Percentiles rank a stretch among this genome's conserved stretches.
phyloP scores from a whole-genome alignment of 495 filamentous ascomycete species.

The Penicillium malachiteum region DNA sequence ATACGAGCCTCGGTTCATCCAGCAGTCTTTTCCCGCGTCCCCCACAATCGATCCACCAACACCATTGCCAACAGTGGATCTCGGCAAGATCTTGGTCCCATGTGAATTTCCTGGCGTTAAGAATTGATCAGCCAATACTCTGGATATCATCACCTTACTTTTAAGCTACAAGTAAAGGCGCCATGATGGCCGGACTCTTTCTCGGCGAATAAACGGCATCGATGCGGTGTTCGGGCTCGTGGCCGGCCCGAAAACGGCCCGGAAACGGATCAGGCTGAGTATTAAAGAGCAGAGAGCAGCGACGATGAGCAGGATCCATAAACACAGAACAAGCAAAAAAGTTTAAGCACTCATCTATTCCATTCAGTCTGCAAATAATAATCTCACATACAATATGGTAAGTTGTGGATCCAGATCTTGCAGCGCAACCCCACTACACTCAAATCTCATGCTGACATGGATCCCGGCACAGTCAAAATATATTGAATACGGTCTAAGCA shows the following conservation, averaged over 20 bases:
- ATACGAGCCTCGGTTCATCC: slow-evolving; percentile 23
- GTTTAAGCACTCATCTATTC: too few relatives aligned
- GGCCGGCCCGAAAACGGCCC: slow-evolving; percentile 6
- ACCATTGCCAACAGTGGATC: slow-evolving; percentile 9
- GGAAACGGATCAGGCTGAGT: neutral
- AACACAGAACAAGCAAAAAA: too few relatives aligned
- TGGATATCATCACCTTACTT: too few relatives aligned
- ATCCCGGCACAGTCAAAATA: slow-evolving; percentile 15
- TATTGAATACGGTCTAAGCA: slow-evolving; percentile 40
- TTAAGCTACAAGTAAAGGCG: too few relatives aligned
- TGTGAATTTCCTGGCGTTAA: slow-evolving; percentile 10
- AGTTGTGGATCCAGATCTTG: neutral
- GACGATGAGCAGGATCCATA: too few relatives aligned
- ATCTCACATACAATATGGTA: slow-evolving; percentile 5
- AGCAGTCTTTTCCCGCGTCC: slow-evolving; percentile 8
- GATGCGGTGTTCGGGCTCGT: neutral
- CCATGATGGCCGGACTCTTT: neutral
- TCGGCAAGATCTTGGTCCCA: slow-evolving; percentile 16
- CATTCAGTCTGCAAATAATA: too few relatives aligned
- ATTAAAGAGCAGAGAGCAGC: too few relatives aligned
- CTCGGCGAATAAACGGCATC: neutral
- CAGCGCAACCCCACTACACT: neutral
- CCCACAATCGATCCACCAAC: slow-evolving; percentile 20
- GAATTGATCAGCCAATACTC: too few relatives aligned
- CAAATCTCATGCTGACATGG: neutral